These are phyloP conservation scores for Rhodomyrtus psidioides DNA, from an alignment of 441 rosid genomes.

Conservation along the genomic window DNA sequence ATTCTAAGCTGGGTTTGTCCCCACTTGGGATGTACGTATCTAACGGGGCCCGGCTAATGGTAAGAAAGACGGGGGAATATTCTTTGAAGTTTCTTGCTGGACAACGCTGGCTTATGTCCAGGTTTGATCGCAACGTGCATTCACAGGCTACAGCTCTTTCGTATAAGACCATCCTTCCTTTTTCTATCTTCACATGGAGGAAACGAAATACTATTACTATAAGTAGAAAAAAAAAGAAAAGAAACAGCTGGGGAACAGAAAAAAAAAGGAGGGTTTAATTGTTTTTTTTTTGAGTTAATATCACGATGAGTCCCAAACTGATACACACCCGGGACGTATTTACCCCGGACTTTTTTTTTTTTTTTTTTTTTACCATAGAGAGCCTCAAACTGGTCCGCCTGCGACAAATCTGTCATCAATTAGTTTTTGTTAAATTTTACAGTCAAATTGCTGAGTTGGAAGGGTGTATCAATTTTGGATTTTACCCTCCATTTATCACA, in stretches of 20 bases:
- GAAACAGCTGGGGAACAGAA: too few relatives aligned
- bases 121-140: background rate
- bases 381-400: fast-evolving
- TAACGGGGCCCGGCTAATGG: background rate
- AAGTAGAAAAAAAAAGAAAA: fast-evolving
- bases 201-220: background rate
- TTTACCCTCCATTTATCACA: too few relatives aligned
- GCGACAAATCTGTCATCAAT: fast-evolving
- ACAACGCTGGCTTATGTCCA: background rate
- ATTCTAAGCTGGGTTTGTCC: background rate
- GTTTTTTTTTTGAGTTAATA: too few relatives aligned
- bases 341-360: too few relatives aligned
- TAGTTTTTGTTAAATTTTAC: too few relatives aligned
- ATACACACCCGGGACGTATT: too few relatives aligned
- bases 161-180: background rate
- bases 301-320: too few relatives aligned
- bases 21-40: background rate
- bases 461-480: too few relatives aligned
- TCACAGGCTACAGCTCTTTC: background rate
- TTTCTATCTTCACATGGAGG: background rate
- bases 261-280: background rate
- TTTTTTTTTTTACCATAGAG: too few relatives aligned
- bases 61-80: background rate
- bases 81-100: constrained; percentile 1
- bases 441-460: too few relatives aligned